Evolutionary conservation across 768 basidiomycete genomes (phyloP).

Genomic region (Guyanaporus albipodus): DNA sequence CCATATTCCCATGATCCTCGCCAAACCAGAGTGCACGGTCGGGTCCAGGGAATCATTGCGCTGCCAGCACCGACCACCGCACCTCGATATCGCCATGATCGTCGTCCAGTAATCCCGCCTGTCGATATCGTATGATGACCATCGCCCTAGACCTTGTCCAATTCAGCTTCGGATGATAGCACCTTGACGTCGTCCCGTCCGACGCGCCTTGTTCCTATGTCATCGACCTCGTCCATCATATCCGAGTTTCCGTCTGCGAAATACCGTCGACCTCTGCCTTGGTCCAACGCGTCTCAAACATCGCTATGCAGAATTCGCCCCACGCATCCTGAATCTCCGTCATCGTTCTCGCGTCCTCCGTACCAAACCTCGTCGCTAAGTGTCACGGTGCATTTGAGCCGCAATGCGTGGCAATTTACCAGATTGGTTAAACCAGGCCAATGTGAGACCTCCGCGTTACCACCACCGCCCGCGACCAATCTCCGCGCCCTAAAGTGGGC

Average conservation of each 20-base stretch:
- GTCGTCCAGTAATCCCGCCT: neutral
- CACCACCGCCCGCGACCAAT: slow-evolving; percentile 6
- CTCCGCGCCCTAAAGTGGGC: slow-evolving; percentile 18
- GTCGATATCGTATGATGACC: too few relatives aligned
- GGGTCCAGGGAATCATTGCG: neutral
- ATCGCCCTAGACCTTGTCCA: neutral
- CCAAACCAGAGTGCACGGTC: neutral
- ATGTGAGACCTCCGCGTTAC: neutral
- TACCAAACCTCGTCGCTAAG: slow-evolving; percentile 2
- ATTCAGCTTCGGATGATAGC: neutral
- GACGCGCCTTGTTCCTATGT: neutral
- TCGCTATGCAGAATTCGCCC: neutral
- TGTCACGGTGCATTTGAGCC: neutral
- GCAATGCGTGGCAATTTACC: neutral
- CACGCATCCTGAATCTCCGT: neutral
- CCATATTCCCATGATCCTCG: too few relatives aligned
- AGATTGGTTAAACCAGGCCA: neutral
- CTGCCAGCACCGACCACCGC: neutral
- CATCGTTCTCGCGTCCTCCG: neutral
- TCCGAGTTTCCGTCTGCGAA: neutral
- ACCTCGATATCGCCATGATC: neutral
- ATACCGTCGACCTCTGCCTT: neutral
- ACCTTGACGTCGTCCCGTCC: neutral
- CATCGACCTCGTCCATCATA: neutral
- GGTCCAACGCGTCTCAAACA: neutral